phyloP scores from a whole-genome alignment of 345 rosid genomes.

The Pelargonium nanum region DNA sequence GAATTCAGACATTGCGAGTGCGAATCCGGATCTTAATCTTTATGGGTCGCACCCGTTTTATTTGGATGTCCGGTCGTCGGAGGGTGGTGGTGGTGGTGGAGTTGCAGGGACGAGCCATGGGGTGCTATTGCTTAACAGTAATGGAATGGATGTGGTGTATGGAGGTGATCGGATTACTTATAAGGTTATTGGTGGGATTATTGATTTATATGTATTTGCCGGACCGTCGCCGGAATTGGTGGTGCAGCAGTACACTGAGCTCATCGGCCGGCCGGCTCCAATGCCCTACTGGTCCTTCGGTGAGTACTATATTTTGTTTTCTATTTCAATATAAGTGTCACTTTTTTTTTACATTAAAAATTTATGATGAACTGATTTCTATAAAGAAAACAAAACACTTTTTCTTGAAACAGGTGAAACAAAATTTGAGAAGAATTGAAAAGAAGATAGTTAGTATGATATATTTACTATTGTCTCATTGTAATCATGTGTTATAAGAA shows the following conservation, averaged over 20 bases:
- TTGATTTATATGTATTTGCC: constrained; percentile 51
- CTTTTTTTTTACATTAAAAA: not conserved
- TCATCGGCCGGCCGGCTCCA: constrained; percentile 62
- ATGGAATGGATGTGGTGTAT: constrained; percentile 61
- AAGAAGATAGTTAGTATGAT: too few relatives aligned
- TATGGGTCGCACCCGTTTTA: constrained; percentile 79
- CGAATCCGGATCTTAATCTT: constrained; percentile 33
- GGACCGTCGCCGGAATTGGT: constrained; percentile 50
- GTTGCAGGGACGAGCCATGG: constrained; percentile 48
- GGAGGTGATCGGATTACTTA: constrained; percentile 47
- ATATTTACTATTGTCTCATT: too few relatives aligned
- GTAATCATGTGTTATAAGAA: too few relatives aligned
- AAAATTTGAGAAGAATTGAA: too few relatives aligned
- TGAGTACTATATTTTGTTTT: constrained; percentile 3
- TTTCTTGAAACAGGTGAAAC: too few relatives aligned
- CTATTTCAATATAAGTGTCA: too few relatives aligned
- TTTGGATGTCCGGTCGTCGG: constrained; percentile 43
- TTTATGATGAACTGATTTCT: too few relatives aligned
- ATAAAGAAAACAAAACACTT: too few relatives aligned
- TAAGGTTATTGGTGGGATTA: constrained; percentile 50
- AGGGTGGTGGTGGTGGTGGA: constrained; percentile 12
- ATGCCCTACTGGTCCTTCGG: constrained; percentile 88
- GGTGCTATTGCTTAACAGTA: constrained; percentile 51
- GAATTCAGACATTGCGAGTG: constrained; percentile 41
- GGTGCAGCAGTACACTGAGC: constrained; percentile 52